Evolutionary conservation across 2,329 filamentous ascomycete species (phyloP).

Genomic region (Colletotrichum euphorbiae): DNA sequence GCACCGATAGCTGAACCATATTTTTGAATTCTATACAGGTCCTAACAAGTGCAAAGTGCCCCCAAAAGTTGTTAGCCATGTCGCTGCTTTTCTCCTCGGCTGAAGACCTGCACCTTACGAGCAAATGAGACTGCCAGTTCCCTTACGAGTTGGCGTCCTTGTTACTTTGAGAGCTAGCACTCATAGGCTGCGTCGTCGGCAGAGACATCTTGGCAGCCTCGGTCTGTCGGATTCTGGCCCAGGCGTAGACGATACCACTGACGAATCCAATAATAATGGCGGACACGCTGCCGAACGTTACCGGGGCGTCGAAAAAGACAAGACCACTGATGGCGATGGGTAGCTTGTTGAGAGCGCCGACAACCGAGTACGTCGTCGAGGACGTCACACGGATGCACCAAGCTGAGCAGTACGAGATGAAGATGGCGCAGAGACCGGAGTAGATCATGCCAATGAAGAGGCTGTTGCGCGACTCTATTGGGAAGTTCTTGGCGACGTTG

Average conservation of each 20-base stretch:
- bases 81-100: no score
- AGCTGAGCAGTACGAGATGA: constrained; percentile 99
- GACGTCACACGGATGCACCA: constrained; percentile 99
- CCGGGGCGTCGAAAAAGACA: constrained; percentile 93
- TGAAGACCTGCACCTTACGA: no score
- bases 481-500: constrained; percentile 92
- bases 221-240: constrained; percentile 86
- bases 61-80: no score
- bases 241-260: constrained; percentile 89
- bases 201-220: constrained; percentile 73
- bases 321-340: constrained; percentile 93
- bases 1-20: background rate
- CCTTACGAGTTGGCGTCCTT: constrained; percentile 76
- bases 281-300: constrained; percentile 90
- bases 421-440: constrained; percentile 91
- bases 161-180: constrained; percentile 91
- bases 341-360: constrained; percentile 97
- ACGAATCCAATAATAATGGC: constrained; percentile 93
- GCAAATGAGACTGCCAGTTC: background rate
- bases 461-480: constrained; percentile 79
- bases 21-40: no score
- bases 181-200: constrained; percentile 80
- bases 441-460: constrained; percentile 92
- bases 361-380: constrained; percentile 98
- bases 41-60: no score